Conservation (phyloP, 2,329 filamentous ascomycete genomes). For the Colletotrichum sp. region DNA sequence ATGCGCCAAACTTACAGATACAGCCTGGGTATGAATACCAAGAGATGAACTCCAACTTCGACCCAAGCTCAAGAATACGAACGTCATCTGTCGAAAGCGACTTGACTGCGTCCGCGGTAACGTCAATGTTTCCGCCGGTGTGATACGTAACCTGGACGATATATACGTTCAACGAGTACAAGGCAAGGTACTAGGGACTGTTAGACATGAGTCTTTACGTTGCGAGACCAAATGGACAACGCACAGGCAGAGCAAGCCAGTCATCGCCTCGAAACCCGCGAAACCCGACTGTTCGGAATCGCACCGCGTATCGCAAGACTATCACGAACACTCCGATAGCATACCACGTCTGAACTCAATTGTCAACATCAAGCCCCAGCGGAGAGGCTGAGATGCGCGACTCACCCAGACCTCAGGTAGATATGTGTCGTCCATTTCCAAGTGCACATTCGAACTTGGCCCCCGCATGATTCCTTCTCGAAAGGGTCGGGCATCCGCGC, state of each 20-base stretch:
- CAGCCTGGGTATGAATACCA: conserved; percentile 29
- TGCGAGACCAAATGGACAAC: neutral
- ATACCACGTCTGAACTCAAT: conserved; percentile 18
- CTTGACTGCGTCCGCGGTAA: conserved; percentile 17
- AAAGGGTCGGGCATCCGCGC: neutral
- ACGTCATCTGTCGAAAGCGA: conserved; percentile 25
- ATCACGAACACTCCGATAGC: conserved; percentile 21
- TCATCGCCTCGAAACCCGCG: conserved; percentile 24
- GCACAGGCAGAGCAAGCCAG: conserved; percentile 22
- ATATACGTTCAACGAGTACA: conserved; percentile 26
- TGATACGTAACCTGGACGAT: conserved; percentile 28
- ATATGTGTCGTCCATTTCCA: conserved; percentile 19
- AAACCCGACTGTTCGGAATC: conserved; percentile 23
- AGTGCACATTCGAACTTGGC: conserved; percentile 12
- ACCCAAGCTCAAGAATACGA: conserved; percentile 22
- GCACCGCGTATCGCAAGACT: conserved; percentile 19
- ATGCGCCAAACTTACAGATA: conserved; percentile 24
- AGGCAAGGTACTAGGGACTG: conserved; percentile 20
- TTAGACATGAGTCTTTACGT: neutral
- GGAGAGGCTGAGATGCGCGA: neutral
- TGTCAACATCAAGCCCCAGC: neutral
- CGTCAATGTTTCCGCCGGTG: conserved; percentile 27
- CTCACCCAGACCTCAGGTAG: conserved; percentile 24
- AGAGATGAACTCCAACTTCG: conserved; percentile 27
- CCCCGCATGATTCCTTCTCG: conserved; percentile 2